These are phyloP conservation scores for Daldinia decipiens DNA, from an alignment of 495 filamentous ascomycete genomes.

Conservation along the genomic window DNA sequence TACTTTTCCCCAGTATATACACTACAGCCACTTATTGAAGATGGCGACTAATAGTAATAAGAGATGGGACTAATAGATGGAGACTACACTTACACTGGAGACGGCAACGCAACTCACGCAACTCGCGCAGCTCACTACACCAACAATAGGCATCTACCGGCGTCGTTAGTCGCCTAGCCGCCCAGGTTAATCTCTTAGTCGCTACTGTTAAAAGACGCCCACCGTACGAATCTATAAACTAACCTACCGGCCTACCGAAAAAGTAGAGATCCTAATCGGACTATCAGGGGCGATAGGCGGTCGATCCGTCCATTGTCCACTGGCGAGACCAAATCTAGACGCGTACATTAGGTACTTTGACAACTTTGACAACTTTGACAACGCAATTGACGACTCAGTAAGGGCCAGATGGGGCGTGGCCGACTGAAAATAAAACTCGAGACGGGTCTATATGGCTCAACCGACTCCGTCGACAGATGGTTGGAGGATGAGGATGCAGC, in stretches of 20 bases:
- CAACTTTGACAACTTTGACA: constrained; percentile 30
- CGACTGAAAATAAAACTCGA: constrained; percentile 25
- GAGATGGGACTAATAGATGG: too few species aligned
- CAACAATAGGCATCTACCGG: constrained; percentile 37
- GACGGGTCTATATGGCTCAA: constrained; percentile 29
- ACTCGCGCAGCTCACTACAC: too few species aligned
- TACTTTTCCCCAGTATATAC: background rate
- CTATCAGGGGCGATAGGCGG: constrained; percentile 39
- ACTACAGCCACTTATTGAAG: too few species aligned
- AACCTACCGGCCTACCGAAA: constrained; percentile 7
- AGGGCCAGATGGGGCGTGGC: constrained; percentile 32
- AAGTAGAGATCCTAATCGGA: constrained; percentile 25
- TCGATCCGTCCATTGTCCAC: constrained; percentile 42
- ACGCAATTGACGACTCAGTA: constrained; percentile 44
- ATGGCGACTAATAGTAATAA: too few species aligned
- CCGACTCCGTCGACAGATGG: constrained; percentile 16
- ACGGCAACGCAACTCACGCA: constrained; percentile 20
- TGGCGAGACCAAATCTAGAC: constrained; percentile 19
- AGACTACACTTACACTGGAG: background rate
- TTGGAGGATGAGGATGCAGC: constrained; percentile 34
- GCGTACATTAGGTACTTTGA: constrained; percentile 15
- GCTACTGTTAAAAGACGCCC: constrained; percentile 11
- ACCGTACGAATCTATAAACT: constrained; percentile 3
- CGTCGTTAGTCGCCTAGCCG: constrained; percentile 14
- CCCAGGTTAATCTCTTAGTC: background rate